Conservation (phyloP, 2,329 filamentous ascomycete species). For the Lasiodiplodia hormozganensis region DNA sequence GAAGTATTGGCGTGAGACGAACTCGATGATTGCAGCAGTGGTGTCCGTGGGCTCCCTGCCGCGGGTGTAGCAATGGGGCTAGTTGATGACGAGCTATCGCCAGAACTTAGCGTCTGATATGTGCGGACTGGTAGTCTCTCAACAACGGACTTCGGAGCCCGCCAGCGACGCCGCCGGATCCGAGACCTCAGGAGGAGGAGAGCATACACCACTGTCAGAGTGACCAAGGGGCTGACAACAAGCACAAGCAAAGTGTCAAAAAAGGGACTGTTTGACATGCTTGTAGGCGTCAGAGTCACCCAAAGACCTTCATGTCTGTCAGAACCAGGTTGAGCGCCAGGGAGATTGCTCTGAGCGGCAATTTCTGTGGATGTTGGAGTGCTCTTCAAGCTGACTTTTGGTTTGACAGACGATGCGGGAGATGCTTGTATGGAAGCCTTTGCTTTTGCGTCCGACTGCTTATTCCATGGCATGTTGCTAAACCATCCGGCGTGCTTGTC, state of each 20-base stretch:
- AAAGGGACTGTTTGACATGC: constrained; percentile 86
- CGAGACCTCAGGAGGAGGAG: constrained; percentile 85
- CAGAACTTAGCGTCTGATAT: constrained; percentile 81
- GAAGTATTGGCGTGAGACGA: constrained; percentile 39
- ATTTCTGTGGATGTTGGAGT: constrained; percentile 30
- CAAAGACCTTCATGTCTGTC: constrained; percentile 79
- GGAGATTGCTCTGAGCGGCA: constrained; percentile 2
- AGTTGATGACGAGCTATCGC: constrained; percentile 63
- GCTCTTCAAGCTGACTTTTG: constrained; percentile 31
- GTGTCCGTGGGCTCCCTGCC: constrained; percentile 76
- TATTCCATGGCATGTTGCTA: constrained; percentile 35
- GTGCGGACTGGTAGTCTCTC: constrained; percentile 94
- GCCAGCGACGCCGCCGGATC: constrained; percentile 88
- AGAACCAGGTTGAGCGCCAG: not conserved
- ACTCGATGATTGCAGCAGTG: constrained; percentile 67
- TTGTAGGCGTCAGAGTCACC: constrained; percentile 95
- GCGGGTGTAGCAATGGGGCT: constrained; percentile 68
- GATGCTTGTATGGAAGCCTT: not conserved
- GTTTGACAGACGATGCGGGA: constrained; percentile 4
- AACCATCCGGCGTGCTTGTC: constrained; percentile 38
- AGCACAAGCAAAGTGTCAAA: constrained; percentile 96
- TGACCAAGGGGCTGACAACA: constrained; percentile 93
- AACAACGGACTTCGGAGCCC: constrained; percentile 96
- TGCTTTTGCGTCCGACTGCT: constrained; percentile 35
- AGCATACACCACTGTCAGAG: constrained; percentile 89